A percentile compares a stretch with the other conserved stretches of the same genome.
Evolutionary conservation across 257 asterid genomes (phyloP).

Genomic region (Rubia yunnanensis): DNA sequence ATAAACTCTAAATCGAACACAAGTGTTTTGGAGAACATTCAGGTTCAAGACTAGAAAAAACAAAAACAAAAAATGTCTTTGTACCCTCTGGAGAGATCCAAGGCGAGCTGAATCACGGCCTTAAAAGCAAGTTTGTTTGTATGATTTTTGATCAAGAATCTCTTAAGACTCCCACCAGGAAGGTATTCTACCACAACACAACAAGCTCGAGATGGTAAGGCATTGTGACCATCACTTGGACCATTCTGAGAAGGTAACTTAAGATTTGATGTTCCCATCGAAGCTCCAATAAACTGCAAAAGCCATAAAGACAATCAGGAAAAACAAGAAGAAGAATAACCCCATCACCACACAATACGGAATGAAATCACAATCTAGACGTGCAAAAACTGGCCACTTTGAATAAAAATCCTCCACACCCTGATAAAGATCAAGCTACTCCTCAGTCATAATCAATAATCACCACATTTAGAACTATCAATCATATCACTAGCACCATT

Average conservation of each 20-base stretch:
- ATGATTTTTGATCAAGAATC: conserved; percentile 34
- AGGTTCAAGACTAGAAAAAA: background rate
- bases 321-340: background rate
- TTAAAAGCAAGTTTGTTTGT: conserved; percentile 38
- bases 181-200: conserved; percentile 61
- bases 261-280: conserved; percentile 50
- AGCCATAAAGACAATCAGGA: conserved; percentile 1
- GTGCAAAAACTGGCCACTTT: background rate
- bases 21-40: background rate
- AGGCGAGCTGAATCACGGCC: conserved; percentile 42
- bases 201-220: conserved; percentile 46
- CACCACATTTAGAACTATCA: background rate
- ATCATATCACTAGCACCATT: too few species aligned
- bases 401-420: background rate
- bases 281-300: conserved; percentile 48
- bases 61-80: background rate
- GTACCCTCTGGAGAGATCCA: conserved; percentile 62
- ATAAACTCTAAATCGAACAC: background rate
- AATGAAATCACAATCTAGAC: background rate
- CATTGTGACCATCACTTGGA: conserved; percentile 21
- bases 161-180: conserved; percentile 44
- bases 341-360: too few species aligned
- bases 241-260: conserved; percentile 36
- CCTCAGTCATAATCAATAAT: background rate
- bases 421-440: background rate